These are phyloP conservation scores for Paecilomyces sp. DNA, from an alignment of 2,329 filamentous ascomycete species.

Conservation along the genomic window DNA sequence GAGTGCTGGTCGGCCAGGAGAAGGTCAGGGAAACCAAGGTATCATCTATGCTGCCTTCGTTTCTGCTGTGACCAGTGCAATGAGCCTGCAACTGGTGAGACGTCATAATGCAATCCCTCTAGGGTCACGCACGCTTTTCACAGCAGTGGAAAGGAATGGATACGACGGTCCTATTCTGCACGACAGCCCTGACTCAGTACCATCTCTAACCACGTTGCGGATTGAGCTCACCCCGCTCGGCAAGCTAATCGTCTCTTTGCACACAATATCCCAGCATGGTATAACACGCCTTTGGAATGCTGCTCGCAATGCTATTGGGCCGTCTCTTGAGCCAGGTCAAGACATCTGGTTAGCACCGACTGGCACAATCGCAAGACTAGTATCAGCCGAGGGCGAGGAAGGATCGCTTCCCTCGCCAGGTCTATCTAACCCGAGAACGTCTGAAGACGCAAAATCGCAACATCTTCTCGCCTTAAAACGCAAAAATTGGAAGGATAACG, in stretches of 20 bases:
- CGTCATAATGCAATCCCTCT: constrained; percentile 30
- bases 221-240: constrained; percentile 29
- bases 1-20: constrained; percentile 19
- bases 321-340: constrained; percentile 16
- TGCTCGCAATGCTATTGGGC: constrained; percentile 9
- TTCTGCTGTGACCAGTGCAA: constrained; percentile 29
- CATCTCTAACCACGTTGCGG: constrained; percentile 29
- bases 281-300: constrained; percentile 23
- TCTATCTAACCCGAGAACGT: constrained; percentile 3
- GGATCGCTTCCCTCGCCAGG: constrained; percentile 15
- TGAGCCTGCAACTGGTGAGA: constrained; percentile 30
- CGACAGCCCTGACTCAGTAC: constrained; percentile 15
- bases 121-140: constrained; percentile 34
- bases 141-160: constrained; percentile 21
- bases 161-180: constrained; percentile 22
- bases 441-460: constrained; percentile 7
- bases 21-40: constrained; percentile 23
- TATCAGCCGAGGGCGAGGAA: constrained; percentile 16
- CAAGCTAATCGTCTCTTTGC: constrained; percentile 28
- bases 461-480: constrained; percentile 9
- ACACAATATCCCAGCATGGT: constrained; percentile 29
- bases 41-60: constrained; percentile 34
- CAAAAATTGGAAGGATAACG: constrained; percentile 29
- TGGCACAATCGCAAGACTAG: constrained; percentile 28
- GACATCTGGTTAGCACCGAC: constrained; percentile 36